These are phyloP conservation scores for Colletotrichum caudatum DNA, from an alignment of 2,329 filamentous ascomycete genomes.

Conservation along the genomic window DNA sequence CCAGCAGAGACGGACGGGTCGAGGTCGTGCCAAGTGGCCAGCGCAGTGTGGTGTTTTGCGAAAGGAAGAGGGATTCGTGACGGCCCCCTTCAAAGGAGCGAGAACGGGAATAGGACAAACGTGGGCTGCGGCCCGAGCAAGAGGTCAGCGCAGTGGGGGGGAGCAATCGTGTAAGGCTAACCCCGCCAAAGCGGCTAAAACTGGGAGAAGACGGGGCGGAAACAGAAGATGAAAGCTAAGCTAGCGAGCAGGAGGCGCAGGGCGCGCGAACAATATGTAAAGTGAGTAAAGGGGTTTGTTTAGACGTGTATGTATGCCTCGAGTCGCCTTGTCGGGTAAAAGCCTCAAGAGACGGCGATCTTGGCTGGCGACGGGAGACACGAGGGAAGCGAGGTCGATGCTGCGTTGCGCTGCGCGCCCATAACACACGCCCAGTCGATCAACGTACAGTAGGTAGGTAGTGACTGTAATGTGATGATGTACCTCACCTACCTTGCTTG, in stretches of 20 bases:
- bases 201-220: constrained; percentile 32
- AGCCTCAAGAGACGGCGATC: constrained; percentile 26
- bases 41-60: constrained; percentile 12
- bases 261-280: constrained; percentile 32
- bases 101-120: constrained; percentile 34
- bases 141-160: constrained; percentile 29
- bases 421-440: not conserved
- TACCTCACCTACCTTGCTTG: constrained; percentile 1
- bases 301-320: constrained; percentile 18
- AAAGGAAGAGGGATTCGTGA: constrained; percentile 22
- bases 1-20: constrained; percentile 15
- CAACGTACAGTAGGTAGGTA: too few species aligned
- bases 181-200: constrained; percentile 40
- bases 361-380: constrained; percentile 15
- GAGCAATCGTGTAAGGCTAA: constrained; percentile 36
- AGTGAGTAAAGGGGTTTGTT: not conserved
- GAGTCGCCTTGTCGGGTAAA: constrained; percentile 4
- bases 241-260: constrained; percentile 30
- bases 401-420: constrained; percentile 18
- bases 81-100: constrained; percentile 33
- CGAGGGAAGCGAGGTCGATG: constrained; percentile 10
- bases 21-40: not conserved
- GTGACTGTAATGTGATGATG: not conserved
- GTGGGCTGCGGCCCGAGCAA: constrained; percentile 38
- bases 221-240: constrained; percentile 25